phyloP scores from a whole-genome alignment of 306 rosid genomes.

The Spatholobus suberectus region DNA sequence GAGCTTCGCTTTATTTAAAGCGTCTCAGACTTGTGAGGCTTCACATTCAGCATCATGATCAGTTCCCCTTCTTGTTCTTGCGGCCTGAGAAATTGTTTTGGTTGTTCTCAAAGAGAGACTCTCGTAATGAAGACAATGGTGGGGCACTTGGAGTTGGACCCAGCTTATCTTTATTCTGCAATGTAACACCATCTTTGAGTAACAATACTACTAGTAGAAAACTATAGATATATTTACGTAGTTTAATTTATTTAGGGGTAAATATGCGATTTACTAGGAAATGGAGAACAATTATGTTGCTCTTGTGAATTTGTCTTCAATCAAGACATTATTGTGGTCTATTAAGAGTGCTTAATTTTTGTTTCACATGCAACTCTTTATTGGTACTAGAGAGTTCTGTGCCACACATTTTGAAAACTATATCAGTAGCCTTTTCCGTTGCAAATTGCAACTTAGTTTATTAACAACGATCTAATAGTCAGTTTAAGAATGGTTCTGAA shows the following conservation, averaged over 20 bases:
- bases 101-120: constrained; percentile 44
- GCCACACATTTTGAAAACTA: not conserved
- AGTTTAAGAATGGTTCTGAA: constrained; percentile 1
- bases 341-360: constrained; percentile 1
- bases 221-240: not conserved
- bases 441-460: not conserved
- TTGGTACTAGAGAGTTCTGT: not conserved
- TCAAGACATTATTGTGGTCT: not conserved
- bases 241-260: not conserved
- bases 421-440: not conserved
- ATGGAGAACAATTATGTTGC: not conserved
- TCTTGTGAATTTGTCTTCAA: not conserved
- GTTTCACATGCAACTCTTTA: not conserved
- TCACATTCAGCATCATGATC: too few relatives aligned
- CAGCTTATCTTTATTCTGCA: constrained; percentile 56
- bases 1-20: not conserved
- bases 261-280: constrained; percentile 29
- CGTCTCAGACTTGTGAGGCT: not conserved
- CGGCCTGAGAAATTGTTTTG: constrained; percentile 33
- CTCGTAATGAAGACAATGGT: constrained; percentile 45
- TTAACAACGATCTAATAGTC: not conserved
- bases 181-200: constrained; percentile 10
- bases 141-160: constrained; percentile 45
- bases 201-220: not conserved
- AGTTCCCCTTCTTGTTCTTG: constrained; percentile 44